Evolutionary conservation across 2,329 filamentous ascomycete species (phyloP).

Genomic region (Verticillium isaacii): DNA sequence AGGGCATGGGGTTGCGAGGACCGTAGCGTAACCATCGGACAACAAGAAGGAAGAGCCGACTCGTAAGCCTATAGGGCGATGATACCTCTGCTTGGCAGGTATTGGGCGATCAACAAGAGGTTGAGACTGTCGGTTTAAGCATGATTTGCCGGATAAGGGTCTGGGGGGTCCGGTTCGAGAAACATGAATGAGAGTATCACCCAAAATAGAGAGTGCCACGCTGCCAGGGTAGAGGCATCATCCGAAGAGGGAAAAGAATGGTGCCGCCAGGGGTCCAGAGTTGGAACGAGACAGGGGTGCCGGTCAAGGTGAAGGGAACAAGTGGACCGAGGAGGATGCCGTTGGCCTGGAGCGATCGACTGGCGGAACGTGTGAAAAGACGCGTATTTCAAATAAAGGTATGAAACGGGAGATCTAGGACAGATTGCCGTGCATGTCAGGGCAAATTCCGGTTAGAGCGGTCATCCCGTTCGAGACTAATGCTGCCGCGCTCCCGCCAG

Average conservation of each 20-base stretch:
- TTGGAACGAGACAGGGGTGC: neutral
- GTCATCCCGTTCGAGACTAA: neutral
- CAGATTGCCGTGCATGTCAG: neutral
- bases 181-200: slow-evolving; percentile 1
- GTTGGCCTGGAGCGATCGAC: neutral
- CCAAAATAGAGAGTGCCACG: neutral
- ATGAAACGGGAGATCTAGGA: slow-evolving; percentile 3
- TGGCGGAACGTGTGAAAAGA: neutral
- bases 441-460: neutral
- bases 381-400: slow-evolving; percentile 1
- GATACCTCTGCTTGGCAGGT: neutral
- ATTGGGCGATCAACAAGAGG: neutral
- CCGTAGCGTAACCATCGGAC: neutral
- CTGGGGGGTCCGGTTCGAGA: slow-evolving; percentile 9
- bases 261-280: neutral
- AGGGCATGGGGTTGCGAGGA: neutral
- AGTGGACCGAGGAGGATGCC: neutral
- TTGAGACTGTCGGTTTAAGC: slow-evolving; percentile 5
- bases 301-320: neutral
- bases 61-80: neutral
- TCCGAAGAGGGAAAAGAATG: neutral
- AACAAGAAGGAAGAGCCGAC: neutral
- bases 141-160: slow-evolving; percentile 11
- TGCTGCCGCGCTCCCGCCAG: neutral
- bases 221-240: neutral